A percentile compares a stretch with the other conserved stretches of the same genome.
Conservation (phyloP, 352 stramenopile genomes). For the Globisporangium heterothallicum region DNA sequence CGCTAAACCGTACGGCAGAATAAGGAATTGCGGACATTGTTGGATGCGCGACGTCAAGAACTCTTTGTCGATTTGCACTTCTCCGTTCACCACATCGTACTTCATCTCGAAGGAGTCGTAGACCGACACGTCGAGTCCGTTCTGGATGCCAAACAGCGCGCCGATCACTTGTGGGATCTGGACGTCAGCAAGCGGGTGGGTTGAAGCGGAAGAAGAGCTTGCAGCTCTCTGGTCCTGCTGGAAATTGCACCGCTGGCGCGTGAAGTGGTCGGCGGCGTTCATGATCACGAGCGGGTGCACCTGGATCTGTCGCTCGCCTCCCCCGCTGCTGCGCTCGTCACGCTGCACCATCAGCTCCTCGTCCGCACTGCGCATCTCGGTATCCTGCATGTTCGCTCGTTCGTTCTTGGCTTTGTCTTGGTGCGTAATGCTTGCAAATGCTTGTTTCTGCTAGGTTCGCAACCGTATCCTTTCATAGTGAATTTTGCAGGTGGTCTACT, state of each 20-base stretch:
- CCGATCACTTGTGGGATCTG: constrained; percentile 68
- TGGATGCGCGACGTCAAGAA: constrained; percentile 75
- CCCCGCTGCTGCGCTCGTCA: constrained; percentile 36
- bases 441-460: not conserved
- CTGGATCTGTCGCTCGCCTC: constrained; percentile 64
- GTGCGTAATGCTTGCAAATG: not conserved
- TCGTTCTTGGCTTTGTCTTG: not conserved
- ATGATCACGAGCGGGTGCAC: constrained; percentile 90
- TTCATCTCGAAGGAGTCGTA: constrained; percentile 89
- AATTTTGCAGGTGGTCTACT: too few species aligned
- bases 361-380: constrained; percentile 46
- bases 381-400: constrained; percentile 38
- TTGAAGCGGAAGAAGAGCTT: not conserved
- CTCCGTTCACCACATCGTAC: constrained; percentile 45
- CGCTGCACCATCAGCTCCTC: constrained; percentile 40
- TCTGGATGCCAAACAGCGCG: constrained; percentile 91
- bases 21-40: constrained; percentile 39
- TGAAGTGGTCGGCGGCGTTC: constrained; percentile 94
- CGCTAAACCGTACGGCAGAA: too few species aligned
- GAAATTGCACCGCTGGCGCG: constrained; percentile 69
- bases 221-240: constrained; percentile 18
- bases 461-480: constrained; percentile 1
- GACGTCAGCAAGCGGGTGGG: constrained; percentile 22
- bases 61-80: constrained; percentile 77
- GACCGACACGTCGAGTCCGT: constrained; percentile 71